Evolutionary conservation across 2,329 filamentous ascomycete species (phyloP).

Genomic region (Diaporthe aspalathi): DNA sequence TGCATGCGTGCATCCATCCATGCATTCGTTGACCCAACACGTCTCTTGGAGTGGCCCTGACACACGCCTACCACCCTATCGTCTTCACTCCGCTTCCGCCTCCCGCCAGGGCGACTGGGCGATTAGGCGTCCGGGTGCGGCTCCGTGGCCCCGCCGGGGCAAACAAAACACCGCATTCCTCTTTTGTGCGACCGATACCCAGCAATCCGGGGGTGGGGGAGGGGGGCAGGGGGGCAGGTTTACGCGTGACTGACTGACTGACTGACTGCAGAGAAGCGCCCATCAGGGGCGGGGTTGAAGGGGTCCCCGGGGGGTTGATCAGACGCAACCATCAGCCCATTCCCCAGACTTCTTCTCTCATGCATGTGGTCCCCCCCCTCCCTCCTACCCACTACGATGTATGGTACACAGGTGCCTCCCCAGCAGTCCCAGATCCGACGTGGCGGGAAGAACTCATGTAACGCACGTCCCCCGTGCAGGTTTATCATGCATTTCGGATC

Average conservation of each 20-base stretch:
- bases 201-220: constrained; percentile 8
- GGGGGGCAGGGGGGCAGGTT: no score
- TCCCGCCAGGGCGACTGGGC: no score
- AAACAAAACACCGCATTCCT: background rate
- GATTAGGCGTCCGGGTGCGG: constrained; percentile 22
- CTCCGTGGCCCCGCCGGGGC: constrained; percentile 37
- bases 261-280: background rate
- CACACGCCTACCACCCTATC: no score
- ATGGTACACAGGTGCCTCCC: no score
- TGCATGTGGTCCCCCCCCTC: background rate
- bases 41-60: no score
- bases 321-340: constrained; percentile 32
- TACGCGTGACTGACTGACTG: no score
- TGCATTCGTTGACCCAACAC: no score
- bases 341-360: constrained; percentile 22
- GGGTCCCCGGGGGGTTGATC: background rate
- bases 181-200: background rate
- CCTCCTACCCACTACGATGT: no score
- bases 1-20: constrained; percentile 8
- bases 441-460: constrained; percentile 9
- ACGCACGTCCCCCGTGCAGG: background rate
- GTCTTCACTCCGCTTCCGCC: no score
- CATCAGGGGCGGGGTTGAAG: background rate
- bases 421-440: constrained; percentile 20
- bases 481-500: background rate